Base-by-base conservation (phyloP, 805 yeast species). In the Cyberlindnera mrakii region DNA sequence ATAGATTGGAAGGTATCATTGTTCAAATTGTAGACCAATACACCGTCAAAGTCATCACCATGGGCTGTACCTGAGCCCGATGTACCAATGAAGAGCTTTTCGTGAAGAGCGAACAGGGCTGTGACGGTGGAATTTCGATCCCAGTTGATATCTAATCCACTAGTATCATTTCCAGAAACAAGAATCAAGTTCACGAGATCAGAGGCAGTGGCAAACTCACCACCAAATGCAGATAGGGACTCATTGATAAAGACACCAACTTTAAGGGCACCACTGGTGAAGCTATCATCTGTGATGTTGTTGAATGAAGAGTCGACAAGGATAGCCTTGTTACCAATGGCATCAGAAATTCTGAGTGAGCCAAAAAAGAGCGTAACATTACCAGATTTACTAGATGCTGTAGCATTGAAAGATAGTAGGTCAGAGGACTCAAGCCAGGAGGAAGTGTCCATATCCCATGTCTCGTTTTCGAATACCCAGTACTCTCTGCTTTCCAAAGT, bases 181-280 rank as follows among this genome's bases (percentile, higher is more conserved):
- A 62, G 34, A 30, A 60, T 35, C n/a, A 59, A 30, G 39, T 54
- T 52, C 4, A 61, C 39, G 1, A 40, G 16, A n/a, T 47, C 52
- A 0, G 53, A 40, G 42, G 58, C 58, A 6, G 53, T 51, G 8
- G 54, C 57, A 53, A 82, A 80, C 3, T 64, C 59, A 17, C 91
- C 93, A 8, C 85, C 89, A 39, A 84, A 61, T 0, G 75, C 73
- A 33, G 80, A 64, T 10, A 72, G 47, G 0, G 80, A 58, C 11
- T 65, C 65, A 56, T 85, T 82, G 37, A 71, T 52, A 47, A 59
- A 71, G 1, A 60, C 49, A 13, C 75, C 79, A 40, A 58, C 48
- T 39, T 58, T 50, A 19, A 71, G 46, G 1, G 51, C 30, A 37
- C 60, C 53, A 37, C 54, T 23, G 3, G 38, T n/a, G 29, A 48